Base-by-base conservation (phyloP, 768 basidiomycete genomes). In the Infundibulicybe gibba region DNA sequence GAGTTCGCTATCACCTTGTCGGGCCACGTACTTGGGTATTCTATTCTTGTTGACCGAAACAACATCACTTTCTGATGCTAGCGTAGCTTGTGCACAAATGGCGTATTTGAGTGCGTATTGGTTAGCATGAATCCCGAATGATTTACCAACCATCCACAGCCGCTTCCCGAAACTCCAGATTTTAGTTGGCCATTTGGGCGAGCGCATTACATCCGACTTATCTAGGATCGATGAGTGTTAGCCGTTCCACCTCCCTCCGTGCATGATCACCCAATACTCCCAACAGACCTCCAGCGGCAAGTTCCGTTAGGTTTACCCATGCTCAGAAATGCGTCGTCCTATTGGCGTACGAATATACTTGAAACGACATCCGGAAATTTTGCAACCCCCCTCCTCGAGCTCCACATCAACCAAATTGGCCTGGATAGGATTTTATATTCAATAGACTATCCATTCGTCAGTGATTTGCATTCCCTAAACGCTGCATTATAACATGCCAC, bases 311-410 rank as follows among this genome's bases (percentile, higher is more conserved):
- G 68, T 4, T 63, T 71, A 52, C 61, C 63, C 0, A 74, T 74
- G 68, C 59, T 62, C 41, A 57, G 55, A 33, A 71, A 70, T 41
- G 58, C 62, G 4, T 61, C 68, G 1, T 62, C 61, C 1, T 74
- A 74, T 43, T 71, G 67, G 60, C 54, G 56, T 13, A 66, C 64
- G 19, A 74, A 71, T 39, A 52, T 74, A 6, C 66, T 62, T 45
- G 70, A 71, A 48, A 74, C 70, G 0, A 63, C 65, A 0, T 69
- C 70, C 11, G 70, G 70, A 1, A 71, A 71, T 45, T 72, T 74
- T 43, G 67, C 65, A 2, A 70, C 71, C 1, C 48, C 55, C 15
- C 63, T 74, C 9, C 56, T 72, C 11, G 42, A 69, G 34, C 71
- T 72, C 48, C 71, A 74, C 43, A 63, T 60, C 15, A 44, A 55